Evolutionary conservation across 306 rosid species (phyloP).

Genomic region (Glycine latifolia): DNA sequence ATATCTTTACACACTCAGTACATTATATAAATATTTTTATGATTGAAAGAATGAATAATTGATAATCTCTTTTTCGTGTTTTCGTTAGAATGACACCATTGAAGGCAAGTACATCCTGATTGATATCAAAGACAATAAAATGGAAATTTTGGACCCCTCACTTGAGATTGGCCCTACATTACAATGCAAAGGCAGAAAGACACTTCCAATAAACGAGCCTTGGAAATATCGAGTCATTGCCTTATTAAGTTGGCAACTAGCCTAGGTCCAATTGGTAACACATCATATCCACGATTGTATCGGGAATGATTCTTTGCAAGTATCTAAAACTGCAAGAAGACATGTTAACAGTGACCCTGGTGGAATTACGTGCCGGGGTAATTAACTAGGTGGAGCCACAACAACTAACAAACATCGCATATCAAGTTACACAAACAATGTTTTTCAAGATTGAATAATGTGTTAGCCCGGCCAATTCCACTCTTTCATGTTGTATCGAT

Average conservation of each 20-base stretch:
- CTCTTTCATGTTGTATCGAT: slow-evolving; percentile 36
- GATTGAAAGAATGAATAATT: background rate
- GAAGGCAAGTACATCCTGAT: slow-evolving; percentile 6
- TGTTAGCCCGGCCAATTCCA: slow-evolving; percentile 22
- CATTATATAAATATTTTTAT: too few species aligned
- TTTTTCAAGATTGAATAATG: slow-evolving; percentile 43
- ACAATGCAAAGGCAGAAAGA: slow-evolving; percentile 47
- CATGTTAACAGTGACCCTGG: slow-evolving; percentile 39
- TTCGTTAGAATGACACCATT: slow-evolving; percentile 29
- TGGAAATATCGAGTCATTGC: slow-evolving; percentile 39
- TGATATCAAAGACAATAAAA: background rate
- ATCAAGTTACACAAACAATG: slow-evolving; percentile 45
- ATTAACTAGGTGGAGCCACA: slow-evolving; percentile 34
- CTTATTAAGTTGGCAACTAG: slow-evolving; percentile 36
- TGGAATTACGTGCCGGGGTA: slow-evolving; percentile 18
- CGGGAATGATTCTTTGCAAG: slow-evolving; percentile 50
- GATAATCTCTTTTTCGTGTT: slow-evolving; percentile 19
- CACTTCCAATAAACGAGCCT: slow-evolving; percentile 33
- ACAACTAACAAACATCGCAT: slow-evolving; percentile 43
- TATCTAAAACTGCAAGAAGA: slow-evolving; percentile 44
- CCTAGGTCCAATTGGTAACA: slow-evolving; percentile 26
- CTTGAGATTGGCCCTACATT: slow-evolving; percentile 44
- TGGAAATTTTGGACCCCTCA: background rate
- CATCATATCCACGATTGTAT: slow-evolving; percentile 32
- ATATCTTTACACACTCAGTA: too few species aligned